Conservation (phyloP, 2,329 filamentous ascomycete species). For the Lecanicillium sp. region DNA sequence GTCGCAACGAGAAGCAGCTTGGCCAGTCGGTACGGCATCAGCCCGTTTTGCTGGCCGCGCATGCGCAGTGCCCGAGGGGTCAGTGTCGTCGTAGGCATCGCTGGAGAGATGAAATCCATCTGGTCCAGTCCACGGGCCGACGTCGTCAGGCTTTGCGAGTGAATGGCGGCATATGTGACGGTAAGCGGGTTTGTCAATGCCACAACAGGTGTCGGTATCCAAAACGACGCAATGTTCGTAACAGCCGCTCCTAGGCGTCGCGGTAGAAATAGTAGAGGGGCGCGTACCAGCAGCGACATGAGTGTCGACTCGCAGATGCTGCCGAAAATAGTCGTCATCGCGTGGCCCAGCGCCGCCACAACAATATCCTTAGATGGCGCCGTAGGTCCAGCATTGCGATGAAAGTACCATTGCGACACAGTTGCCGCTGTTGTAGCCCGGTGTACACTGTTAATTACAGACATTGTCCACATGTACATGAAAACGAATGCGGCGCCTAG, state of each 20-base stretch:
- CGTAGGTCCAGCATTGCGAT: constrained; percentile 73
- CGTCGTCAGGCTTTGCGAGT: constrained; percentile 73
- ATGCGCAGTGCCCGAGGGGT: constrained; percentile 48
- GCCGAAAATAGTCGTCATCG: constrained; percentile 80
- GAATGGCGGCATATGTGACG: constrained; percentile 88
- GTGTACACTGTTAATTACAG: constrained; percentile 81
- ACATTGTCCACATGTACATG: constrained; percentile 92
- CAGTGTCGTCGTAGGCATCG: constrained; percentile 66
- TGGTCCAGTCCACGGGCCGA: constrained; percentile 76
- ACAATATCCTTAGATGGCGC: constrained; percentile 78
- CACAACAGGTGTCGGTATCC: constrained; percentile 79
- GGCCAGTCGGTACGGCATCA: constrained; percentile 84
- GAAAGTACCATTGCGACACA: constrained; percentile 98
- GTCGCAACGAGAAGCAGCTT: constrained; percentile 90
- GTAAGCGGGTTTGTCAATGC: constrained; percentile 86
- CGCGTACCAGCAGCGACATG: constrained; percentile 70
- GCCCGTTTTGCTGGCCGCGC: constrained; percentile 41
- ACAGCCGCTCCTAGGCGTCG: constrained; percentile 59
- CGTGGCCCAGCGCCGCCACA: constrained; percentile 73
- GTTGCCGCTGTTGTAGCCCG: constrained; percentile 88
- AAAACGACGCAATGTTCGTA: constrained; percentile 67
- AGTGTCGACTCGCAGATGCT: constrained; percentile 87
- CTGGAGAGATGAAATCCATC: constrained; percentile 71
- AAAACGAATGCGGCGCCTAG: constrained; percentile 86
- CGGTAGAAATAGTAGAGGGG: constrained; percentile 80